Evolutionary conservation across 306 rosid species (phyloP).

Genomic region (Ceratonia siliqua): DNA sequence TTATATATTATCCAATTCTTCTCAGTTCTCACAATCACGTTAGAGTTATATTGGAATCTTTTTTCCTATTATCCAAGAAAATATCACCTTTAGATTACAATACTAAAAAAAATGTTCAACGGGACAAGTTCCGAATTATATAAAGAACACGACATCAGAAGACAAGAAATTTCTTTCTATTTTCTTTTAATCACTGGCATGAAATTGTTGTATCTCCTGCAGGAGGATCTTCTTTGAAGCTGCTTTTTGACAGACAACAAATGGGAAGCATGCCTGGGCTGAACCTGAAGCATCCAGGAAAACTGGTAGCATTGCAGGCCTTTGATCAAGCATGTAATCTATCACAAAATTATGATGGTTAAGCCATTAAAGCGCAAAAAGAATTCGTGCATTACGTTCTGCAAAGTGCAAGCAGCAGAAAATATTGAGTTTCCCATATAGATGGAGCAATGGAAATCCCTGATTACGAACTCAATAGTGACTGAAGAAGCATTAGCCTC

Average conservation of each 20-base stretch:
- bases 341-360: neutral
- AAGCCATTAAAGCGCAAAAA: neutral
- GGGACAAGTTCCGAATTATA: neutral
- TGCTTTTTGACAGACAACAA: conserved; percentile 1
- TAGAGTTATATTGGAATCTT: neutral
- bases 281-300: neutral
- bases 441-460: neutral
- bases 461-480: neutral
- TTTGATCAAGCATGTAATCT: conserved; percentile 20
- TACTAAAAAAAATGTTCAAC: conserved; percentile 14
- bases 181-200: neutral
- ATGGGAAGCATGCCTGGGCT: neutral
- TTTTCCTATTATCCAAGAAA: conserved; percentile 1
- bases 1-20: too few relatives aligned
- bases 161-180: neutral
- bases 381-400: conserved; percentile 17
- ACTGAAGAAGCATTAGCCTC: conserved; percentile 27
- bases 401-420: neutral
- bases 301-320: neutral
- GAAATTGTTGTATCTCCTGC: conserved; percentile 2
- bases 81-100: conserved; percentile 2
- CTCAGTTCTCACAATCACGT: neutral
- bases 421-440: conserved; percentile 7
- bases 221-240: conserved; percentile 8
- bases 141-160: neutral